phyloP scores from a whole-genome alignment of 169 alveolate species.

The Eimeria zaria region DNA sequence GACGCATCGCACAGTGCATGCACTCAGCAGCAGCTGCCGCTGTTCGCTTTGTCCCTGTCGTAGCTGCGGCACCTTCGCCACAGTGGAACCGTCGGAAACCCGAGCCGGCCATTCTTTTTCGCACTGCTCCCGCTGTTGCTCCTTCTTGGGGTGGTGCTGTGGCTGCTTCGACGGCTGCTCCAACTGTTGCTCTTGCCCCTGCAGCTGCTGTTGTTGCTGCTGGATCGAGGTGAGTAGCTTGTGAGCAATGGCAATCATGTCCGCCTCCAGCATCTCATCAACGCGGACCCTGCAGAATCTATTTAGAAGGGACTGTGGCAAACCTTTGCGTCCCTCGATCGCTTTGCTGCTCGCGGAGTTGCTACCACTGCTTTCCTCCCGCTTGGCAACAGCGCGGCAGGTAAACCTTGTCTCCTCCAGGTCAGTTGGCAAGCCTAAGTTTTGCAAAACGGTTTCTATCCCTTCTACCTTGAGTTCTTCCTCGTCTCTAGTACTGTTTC shows the following conservation, averaged over 20 bases:
- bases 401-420: background rate
- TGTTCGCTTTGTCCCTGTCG: background rate
- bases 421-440: slow-evolving; percentile 11
- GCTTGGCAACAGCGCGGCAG: background rate
- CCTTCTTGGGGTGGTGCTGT: background rate
- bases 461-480: background rate
- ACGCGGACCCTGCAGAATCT: slow-evolving; percentile 98
- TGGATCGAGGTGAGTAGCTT: slow-evolving; percentile 41
- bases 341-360: slow-evolving; percentile 89
- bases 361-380: background rate
- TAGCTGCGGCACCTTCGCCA: background rate
- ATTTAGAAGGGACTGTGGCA: slow-evolving; percentile 99
- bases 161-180: background rate
- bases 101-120: background rate
- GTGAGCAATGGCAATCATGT: slow-evolving; percentile 75
- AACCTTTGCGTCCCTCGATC: slow-evolving; percentile 97
- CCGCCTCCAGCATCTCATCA: slow-evolving; percentile 64
- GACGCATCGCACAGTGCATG: slow-evolving; percentile 24
- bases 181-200: background rate
- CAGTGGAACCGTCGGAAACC: background rate
- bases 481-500: background rate
- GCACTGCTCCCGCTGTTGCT: background rate
- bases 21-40: slow-evolving; percentile 42
- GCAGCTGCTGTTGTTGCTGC: slow-evolving; percentile 15
- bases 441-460: background rate